Conservation (phyloP, 2,329 filamentous ascomycete genomes). For the Calonectria multiphialidica region DNA sequence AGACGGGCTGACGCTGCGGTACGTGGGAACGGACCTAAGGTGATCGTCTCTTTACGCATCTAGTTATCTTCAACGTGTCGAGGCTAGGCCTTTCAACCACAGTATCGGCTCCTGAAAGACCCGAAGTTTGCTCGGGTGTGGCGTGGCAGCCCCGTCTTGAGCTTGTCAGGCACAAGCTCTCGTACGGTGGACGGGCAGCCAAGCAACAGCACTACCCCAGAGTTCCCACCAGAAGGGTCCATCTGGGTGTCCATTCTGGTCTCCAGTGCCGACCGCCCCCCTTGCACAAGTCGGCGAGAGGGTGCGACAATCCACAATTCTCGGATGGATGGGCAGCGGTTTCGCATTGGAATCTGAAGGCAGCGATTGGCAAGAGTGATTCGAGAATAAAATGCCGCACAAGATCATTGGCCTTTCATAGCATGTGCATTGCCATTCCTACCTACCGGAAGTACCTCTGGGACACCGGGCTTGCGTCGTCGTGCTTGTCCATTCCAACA, state of each 20-base stretch:
- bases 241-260: background rate
- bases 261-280: background rate
- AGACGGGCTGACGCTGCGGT: constrained; percentile 21
- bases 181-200: background rate
- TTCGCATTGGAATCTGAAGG: constrained; percentile 7
- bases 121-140: constrained; percentile 1
- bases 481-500: constrained; percentile 15
- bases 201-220: constrained; percentile 12
- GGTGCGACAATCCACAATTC: background rate
- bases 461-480: constrained; percentile 2
- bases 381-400: constrained; percentile 26
- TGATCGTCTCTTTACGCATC: background rate
- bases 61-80: background rate
- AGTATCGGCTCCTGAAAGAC: constrained; percentile 13
- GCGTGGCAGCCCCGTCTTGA: background rate
- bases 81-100: background rate
- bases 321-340: constrained; percentile 1
- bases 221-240: background rate
- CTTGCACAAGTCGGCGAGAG: background rate
- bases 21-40: constrained; percentile 7
- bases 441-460: background rate
- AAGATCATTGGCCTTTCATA: constrained; percentile 3
- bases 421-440: constrained; percentile 6
- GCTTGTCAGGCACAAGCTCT: background rate
- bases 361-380: constrained; percentile 3